Conservation (phyloP, 2,329 filamentous ascomycete species). For the Ophiostoma sp. region DNA sequence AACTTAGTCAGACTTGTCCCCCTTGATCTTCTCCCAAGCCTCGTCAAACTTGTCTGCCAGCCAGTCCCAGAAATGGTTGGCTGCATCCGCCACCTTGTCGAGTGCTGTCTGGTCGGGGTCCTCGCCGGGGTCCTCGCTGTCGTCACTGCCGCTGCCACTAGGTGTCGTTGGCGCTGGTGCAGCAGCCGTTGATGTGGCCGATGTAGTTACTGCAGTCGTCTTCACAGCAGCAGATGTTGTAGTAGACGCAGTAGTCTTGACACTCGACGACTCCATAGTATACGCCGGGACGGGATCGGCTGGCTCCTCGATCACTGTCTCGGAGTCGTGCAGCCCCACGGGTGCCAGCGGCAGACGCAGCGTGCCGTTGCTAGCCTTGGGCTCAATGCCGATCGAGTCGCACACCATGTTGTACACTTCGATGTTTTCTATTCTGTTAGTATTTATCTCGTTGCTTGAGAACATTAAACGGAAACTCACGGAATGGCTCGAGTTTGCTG, state of each 20-base stretch:
- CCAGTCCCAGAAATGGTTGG: slow-evolving; percentile 48
- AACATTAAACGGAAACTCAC: background rate
- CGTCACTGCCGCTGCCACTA: slow-evolving; percentile 25
- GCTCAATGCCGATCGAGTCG: slow-evolving; percentile 70
- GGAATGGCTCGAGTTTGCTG: slow-evolving; percentile 73
- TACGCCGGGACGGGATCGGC: slow-evolving; percentile 45
- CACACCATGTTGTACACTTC: slow-evolving; percentile 95
- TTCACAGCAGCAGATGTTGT: slow-evolving; percentile 36
- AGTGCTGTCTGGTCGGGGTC: slow-evolving; percentile 30
- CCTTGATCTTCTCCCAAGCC: slow-evolving; percentile 43
- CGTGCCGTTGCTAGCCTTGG: slow-evolving; percentile 82
- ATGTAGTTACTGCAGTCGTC: slow-evolving; percentile 19
- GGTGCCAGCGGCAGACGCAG: slow-evolving; percentile 64
- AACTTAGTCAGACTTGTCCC: slow-evolving; percentile 17
- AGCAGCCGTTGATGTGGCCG: background rate
- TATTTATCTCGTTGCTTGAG: background rate
- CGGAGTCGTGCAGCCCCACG: slow-evolving; percentile 55
- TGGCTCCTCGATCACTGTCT: slow-evolving; percentile 46
- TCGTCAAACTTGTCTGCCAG: slow-evolving; percentile 44
- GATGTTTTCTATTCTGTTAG: slow-evolving; percentile 64
- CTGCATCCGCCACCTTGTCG: slow-evolving; percentile 31
- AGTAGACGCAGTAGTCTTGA: slow-evolving; percentile 5
- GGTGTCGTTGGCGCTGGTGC: slow-evolving; percentile 26
- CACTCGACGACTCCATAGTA: slow-evolving; percentile 20
- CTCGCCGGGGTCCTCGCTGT: background rate